Base-by-base conservation (phyloP, 768 basidiomycete genomes). In the Rhizopogon sp. region DNA sequence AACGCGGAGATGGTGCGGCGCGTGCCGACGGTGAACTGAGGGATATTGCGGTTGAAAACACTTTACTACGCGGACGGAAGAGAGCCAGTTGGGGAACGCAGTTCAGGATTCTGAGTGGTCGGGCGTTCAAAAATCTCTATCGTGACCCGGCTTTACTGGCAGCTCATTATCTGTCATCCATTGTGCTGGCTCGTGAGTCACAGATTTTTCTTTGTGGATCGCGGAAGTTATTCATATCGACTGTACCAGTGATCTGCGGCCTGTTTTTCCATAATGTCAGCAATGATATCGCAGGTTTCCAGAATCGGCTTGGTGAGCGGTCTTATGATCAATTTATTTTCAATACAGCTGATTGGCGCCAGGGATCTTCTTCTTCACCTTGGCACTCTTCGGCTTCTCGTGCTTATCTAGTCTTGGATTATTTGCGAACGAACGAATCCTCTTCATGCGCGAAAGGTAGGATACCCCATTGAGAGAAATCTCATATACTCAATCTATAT, bases 41-140 rank as follows among this genome's bases (percentile, higher is more conserved):
- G 1, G 88, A 93, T 67, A 83, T 88, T 0, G 79, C 76, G 28
- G 73, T 80, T 28, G 90, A 92, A 71, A 88, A 82, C 39, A 72
- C 77, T 50, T 63, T 90, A 56, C 68, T 93, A 65, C 71, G 87
- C 50, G 88, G 87, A 14, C 74, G 85, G 61, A 84, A 88, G 70
- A 80, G 93, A 53, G 97, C 96, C 6, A 87, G 81, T 58, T 93
- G 86, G 82, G 77, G 76, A 42, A 95, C 89, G 16, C 97, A 99
- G 74, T 98, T 99, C 65, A 81, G 82, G 67, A 95, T 98, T 54
- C 72, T 99, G 66, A 97, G 93, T 66, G 95, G 95, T 25, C 74
- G 97, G 55, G 94, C 96, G 20, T 98, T 99, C 79, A 98, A 98
- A 81, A 98, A 98, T 65, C 71, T 99, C 56, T 98, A 99, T 68